Conservation (phyloP, 768 basidiomycete species). For the Trametes meyenii region DNA sequence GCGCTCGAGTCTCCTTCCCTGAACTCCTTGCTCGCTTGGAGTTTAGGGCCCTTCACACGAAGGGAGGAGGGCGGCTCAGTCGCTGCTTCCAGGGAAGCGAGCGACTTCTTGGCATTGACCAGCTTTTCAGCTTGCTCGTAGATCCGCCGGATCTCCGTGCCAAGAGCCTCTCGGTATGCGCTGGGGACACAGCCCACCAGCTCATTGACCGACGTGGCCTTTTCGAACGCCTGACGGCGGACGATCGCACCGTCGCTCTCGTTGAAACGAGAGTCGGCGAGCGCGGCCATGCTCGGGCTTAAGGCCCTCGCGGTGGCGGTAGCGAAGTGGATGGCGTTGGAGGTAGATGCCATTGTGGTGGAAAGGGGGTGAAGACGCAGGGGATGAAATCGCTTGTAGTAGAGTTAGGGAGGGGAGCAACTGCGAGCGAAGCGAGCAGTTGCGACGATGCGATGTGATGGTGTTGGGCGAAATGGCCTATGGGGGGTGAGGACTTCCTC, state of each 20-base stretch:
- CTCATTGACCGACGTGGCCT: neutral
- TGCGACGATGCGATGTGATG: too few species aligned
- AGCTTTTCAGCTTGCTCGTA: neutral
- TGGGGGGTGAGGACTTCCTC: too few species aligned
- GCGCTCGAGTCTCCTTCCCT: neutral
- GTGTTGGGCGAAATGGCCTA: too few species aligned
- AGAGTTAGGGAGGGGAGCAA: neutral
- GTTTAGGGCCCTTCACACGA: neutral
- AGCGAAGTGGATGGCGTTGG: too few species aligned
- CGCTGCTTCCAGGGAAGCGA: neutral
- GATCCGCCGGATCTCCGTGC: neutral
- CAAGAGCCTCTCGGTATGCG: neutral
- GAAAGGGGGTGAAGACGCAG: too few species aligned
- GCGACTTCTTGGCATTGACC: neutral
- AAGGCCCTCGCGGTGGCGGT: neutral
- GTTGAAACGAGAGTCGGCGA: neutral
- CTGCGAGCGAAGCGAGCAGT: neutral
- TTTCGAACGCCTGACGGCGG: neutral
- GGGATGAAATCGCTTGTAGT: too few species aligned
- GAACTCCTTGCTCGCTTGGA: neutral
- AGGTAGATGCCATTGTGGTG: too few species aligned
- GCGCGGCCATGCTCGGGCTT: neutral
- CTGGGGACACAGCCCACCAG: neutral
- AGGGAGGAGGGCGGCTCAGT: neutral
- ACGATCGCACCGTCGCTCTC: neutral